A percentile compares a stretch with the other conserved stretches of the same genome.
Conservation (phyloP, 495 filamentous ascomycete genomes). For the Penicillium canescens region DNA sequence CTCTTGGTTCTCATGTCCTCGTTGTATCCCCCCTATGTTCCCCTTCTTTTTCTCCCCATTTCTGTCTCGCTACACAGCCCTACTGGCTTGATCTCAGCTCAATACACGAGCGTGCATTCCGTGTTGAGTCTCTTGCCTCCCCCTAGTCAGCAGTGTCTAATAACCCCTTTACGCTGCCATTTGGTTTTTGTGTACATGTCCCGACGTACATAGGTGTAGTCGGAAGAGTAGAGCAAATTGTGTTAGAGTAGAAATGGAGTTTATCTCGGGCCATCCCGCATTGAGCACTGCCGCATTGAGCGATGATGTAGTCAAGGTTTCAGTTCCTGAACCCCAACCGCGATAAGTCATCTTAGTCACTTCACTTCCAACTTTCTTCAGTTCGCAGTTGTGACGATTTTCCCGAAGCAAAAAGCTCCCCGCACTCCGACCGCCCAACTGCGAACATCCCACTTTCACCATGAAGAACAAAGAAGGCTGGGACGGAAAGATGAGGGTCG, state of each 20-base stretch:
- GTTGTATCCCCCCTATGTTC: conserved; percentile 26
- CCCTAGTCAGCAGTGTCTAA: conserved; percentile 23
- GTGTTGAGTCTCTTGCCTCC: conserved; percentile 19
- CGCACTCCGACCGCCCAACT: conserved; percentile 25
- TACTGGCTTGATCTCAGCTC: conserved; percentile 9
- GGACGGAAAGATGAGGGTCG: conserved; percentile 87
- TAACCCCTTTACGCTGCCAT: conserved; percentile 5
- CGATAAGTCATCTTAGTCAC: too few species aligned
- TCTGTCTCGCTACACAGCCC: conserved; percentile 16
- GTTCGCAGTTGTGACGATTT: neutral
- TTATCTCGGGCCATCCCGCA: conserved; percentile 10
- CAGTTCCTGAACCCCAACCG: neutral
- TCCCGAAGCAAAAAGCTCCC: conserved; percentile 19
- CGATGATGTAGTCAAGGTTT: conserved; percentile 19
- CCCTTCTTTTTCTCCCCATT: conserved; percentile 20
- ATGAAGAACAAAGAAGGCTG: conserved; percentile 76
- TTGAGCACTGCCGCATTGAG: conserved; percentile 11
- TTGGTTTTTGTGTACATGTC: conserved; percentile 36
- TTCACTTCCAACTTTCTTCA: neutral
- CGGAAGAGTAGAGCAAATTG: conserved; percentile 12
- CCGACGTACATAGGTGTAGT: conserved; percentile 31
- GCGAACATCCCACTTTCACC: conserved; percentile 15
- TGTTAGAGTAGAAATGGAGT: conserved; percentile 8
- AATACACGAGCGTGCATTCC: conserved; percentile 14
- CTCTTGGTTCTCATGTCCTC: conserved; percentile 42